Conservation (phyloP, 108 stramenopile species). For the Discostella pseudostelligera region DNA sequence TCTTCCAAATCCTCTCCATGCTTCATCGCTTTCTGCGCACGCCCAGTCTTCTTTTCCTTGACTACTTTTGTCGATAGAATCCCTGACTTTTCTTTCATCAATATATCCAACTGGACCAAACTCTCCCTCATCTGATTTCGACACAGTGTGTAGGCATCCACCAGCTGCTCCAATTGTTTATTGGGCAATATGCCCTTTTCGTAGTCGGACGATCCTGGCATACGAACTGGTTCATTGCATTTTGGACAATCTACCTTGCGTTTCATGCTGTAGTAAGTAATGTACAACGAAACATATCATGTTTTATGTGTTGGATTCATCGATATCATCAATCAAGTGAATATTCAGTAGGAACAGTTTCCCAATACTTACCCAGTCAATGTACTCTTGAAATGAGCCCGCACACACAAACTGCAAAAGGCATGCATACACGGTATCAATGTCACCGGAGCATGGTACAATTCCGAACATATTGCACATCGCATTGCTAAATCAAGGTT, state of each 20-base stretch:
- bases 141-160: conserved; percentile 24
- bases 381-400: conserved; percentile 30
- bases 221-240: conserved; percentile 20
- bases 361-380: conserved; percentile 3
- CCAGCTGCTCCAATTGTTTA: conserved; percentile 15
- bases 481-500: conserved; percentile 35
- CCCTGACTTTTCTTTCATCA: conserved; percentile 12
- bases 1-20: not conserved
- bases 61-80: not conserved
- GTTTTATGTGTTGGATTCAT: conserved; percentile 13
- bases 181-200: conserved; percentile 25
- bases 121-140: conserved; percentile 13
- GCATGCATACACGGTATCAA: conserved; percentile 53
- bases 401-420: conserved; percentile 63
- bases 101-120: conserved; percentile 27
- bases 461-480: conserved; percentile 50
- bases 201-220: conserved; percentile 10
- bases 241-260: conserved; percentile 27
- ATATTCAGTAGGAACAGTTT: conserved; percentile 25
- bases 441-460: conserved; percentile 45
- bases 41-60: not conserved
- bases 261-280: conserved; percentile 17
- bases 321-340: conserved; percentile 15
- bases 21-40: not conserved
- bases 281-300: not conserved